Conservation (phyloP, 371 early-diverging fungal species). For the Rhizopus delemar region DNA sequence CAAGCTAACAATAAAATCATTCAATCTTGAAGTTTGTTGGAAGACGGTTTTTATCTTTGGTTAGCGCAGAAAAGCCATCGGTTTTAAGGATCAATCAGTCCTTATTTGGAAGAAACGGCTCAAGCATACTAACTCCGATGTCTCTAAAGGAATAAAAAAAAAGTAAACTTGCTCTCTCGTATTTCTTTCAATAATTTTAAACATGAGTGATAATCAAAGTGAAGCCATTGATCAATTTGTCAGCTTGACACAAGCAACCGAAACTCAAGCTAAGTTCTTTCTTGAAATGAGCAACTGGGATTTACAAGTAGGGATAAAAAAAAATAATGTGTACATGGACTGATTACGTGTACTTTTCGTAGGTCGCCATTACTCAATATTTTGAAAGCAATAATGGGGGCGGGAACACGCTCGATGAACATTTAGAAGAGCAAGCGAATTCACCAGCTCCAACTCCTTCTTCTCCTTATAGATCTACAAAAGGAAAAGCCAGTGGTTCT, state of each 20-base stretch:
- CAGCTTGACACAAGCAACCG: slow-evolving; percentile 54
- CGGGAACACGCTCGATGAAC: slow-evolving; percentile 1
- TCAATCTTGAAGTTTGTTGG: too few relatives aligned
- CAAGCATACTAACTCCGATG: not conserved
- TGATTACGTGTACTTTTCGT: not conserved
- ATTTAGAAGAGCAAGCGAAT: not conserved
- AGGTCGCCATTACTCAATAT: slow-evolving; percentile 34
- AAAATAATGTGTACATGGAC: too few relatives aligned
- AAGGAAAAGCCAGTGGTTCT: too few relatives aligned
- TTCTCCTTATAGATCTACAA: too few relatives aligned
- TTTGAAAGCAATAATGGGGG: slow-evolving; percentile 19
- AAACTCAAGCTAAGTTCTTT: slow-evolving; percentile 70
- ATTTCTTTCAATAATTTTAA: not conserved
- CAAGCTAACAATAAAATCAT: too few relatives aligned
- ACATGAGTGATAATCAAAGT: slow-evolving; percentile 55
- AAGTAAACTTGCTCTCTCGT: slow-evolving; percentile 1
- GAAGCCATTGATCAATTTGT: slow-evolving; percentile 66
- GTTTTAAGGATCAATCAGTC: too few relatives aligned
- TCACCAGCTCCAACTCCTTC: slow-evolving; percentile 9
- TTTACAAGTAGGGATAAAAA: slow-evolving; percentile 52
- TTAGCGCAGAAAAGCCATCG: too few relatives aligned
- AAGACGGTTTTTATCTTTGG: too few relatives aligned
- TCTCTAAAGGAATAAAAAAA: not conserved
- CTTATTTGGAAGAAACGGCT: too few relatives aligned
- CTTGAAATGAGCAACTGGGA: slow-evolving; percentile 78